phyloP scores from a whole-genome alignment of 768 basidiomycete genomes.

The Tremella fuciformis region DNA sequence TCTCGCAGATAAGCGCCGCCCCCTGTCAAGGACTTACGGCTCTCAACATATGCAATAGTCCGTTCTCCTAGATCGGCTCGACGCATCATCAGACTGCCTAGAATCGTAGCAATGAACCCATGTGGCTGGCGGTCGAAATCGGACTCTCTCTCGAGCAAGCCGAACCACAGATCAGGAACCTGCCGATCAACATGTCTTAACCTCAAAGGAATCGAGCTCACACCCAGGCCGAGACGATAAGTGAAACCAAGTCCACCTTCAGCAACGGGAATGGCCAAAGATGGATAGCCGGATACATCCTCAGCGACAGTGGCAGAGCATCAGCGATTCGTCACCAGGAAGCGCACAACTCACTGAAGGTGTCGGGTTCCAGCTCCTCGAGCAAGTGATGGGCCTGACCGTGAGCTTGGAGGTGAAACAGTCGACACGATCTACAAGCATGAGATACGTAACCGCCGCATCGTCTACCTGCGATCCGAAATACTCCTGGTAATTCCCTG shows the following conservation, averaged over 20 bases:
- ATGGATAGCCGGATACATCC: constrained; percentile 3
- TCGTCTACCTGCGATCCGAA: constrained; percentile 2
- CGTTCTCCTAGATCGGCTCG: background rate
- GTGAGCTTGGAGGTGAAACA: background rate
- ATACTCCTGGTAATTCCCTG: background rate
- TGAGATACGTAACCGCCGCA: constrained; percentile 1
- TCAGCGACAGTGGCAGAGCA: background rate
- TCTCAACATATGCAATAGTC: background rate
- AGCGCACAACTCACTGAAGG: background rate
- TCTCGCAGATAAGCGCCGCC: background rate
- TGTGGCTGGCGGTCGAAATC: background rate
- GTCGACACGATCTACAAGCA: background rate
- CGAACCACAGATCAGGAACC: constrained; percentile 1
- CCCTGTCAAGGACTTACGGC: background rate
- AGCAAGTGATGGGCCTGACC: background rate
- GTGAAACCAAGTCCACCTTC: constrained; percentile 1
- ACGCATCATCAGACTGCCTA: constrained; percentile 3
- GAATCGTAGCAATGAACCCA: background rate
- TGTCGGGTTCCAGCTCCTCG: background rate
- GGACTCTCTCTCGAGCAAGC: background rate
- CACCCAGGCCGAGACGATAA: background rate
- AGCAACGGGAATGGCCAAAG: background rate
- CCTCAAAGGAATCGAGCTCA: background rate
- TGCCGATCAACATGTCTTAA: background rate
- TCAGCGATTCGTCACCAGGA: background rate